A percentile compares a stretch with the other conserved stretches of the same genome.
phyloP scores from a whole-genome alignment of 441 rosid genomes.

The Adansonia gregorii region DNA sequence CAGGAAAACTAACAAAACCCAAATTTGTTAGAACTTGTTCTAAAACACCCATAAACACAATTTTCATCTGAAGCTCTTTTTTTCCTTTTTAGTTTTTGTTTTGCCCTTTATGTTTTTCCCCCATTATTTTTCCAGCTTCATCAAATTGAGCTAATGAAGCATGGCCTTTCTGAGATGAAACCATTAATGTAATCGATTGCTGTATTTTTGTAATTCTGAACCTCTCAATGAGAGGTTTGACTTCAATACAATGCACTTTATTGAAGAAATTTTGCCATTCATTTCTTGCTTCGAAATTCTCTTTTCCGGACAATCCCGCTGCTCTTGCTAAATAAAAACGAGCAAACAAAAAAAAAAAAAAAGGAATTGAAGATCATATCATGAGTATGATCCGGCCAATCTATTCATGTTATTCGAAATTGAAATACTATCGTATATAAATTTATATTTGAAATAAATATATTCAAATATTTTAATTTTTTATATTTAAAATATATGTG shows the following conservation, averaged over 20 bases:
- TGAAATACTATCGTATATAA: too few species aligned
- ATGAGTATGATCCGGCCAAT: too few species aligned
- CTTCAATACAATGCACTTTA: background rate
- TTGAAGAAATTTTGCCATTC: background rate
- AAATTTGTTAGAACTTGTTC: conserved; percentile 40
- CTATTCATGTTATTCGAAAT: too few species aligned
- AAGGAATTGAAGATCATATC: too few species aligned
- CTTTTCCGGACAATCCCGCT: background rate
- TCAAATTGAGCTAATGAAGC: background rate
- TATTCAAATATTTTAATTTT: too few species aligned
- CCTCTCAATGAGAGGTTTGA: too few species aligned
- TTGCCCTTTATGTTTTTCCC: background rate
- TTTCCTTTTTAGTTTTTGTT: background rate
- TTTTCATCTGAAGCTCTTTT: background rate
- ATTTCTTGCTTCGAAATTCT: background rate
- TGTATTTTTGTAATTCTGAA: background rate
- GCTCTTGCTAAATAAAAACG: too few species aligned
- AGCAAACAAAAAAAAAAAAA: too few species aligned
- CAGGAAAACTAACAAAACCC: conserved; percentile 52
- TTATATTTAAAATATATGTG: too few species aligned
- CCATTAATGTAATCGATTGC: background rate
- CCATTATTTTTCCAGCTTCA: conserved; percentile 2
- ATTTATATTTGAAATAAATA: too few species aligned
- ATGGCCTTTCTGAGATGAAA: background rate
- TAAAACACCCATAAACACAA: background rate